Base-by-base conservation (phyloP, 306 rosid species). In the Senna siamea region DNA sequence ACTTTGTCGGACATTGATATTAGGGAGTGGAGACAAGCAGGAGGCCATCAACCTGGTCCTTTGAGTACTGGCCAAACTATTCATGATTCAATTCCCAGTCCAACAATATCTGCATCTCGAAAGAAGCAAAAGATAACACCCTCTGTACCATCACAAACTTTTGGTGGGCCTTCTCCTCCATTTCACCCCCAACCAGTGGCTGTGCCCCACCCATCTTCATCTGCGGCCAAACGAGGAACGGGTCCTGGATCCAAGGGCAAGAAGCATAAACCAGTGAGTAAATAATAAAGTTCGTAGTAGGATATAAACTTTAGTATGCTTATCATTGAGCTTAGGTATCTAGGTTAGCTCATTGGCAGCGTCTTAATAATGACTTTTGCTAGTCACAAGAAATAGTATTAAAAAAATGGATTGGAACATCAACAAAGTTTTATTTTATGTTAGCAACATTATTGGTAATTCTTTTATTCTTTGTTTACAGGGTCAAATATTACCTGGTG, bases 11-110 rank as follows among this genome's bases (percentile, higher is more conserved):
- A 65, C 66, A 19, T 62, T 81, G 41, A 44, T 76, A 50, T 65
- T 74, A 93, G 98, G 87, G 98, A 91, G 72, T 93, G 98, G 98
- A 91, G 97, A 82, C 93, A 93, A 83, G 78, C 85, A 74, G 91
- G 93, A 58, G 96, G 93, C 48, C 86, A 80, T 79, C 98, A 86
- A 71, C 76, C 89, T 68, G 91, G 92, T 69, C 50, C 85, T 76
- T 75, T 76, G 67, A 70, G 81, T 78, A 70, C 84, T 52, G 86
- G 88, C 58, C 96, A 86, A 83, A 79, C 79, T 58, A 86, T 81
- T 69, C 96, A 85, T 66, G 97, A 93, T 81, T 89, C 92, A 13
- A 43, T 82, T 85, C 93, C 93, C 22, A 91, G 93, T 76, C 93
- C 98, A 38, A 82, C 98, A 50, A 76, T 93, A 71, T 90, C 98